Percentiles rank a stretch among this genome's conserved stretches.
Conservation (phyloP, 2,329 filamentous ascomycete species). For the Emydomyces testavorans region DNA sequence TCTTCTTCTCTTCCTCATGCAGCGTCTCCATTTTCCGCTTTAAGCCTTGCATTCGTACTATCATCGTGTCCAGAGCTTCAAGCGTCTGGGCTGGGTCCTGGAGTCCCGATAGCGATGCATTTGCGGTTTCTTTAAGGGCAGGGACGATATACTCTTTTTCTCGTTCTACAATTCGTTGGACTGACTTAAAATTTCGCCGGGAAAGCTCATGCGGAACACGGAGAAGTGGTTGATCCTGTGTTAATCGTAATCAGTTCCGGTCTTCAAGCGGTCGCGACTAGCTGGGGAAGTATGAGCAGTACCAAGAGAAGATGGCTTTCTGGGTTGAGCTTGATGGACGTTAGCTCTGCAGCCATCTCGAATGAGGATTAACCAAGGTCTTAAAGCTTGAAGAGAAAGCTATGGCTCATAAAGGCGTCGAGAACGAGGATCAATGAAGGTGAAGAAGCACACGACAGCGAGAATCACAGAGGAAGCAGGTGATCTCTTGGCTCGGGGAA, state of each 20-base stretch:
- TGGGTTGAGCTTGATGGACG: constrained; percentile 39
- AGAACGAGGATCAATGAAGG: neutral
- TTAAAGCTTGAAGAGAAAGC: neutral
- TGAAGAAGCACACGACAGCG: constrained; percentile 1
- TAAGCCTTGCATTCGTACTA: constrained; percentile 69
- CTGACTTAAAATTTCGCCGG: constrained; percentile 83
- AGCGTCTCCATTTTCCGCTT: constrained; percentile 74
- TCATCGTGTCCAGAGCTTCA: constrained; percentile 70
- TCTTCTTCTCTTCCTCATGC: constrained; percentile 64
- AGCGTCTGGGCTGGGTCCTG: constrained; percentile 60
- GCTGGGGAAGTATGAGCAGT: constrained; percentile 16
- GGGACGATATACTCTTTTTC: constrained; percentile 39
- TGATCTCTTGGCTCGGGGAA: neutral
- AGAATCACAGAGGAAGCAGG: neutral
- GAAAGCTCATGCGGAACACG: constrained; percentile 86
- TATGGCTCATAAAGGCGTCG: neutral
- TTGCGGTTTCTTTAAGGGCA: constrained; percentile 43
- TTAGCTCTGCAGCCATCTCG: constrained; percentile 35
- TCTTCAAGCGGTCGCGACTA: neutral
- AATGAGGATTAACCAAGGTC: neutral
- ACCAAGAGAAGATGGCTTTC: constrained; percentile 42
- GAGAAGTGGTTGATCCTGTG: constrained; percentile 82
- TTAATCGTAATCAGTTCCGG: neutral
- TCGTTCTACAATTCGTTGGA: constrained; percentile 40
- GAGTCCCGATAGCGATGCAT: constrained; percentile 53